Percentiles rank a stretch among this genome's conserved stretches.
Conservation (phyloP, 2,329 filamentous ascomycete genomes). For the Epichloe festucae region DNA sequence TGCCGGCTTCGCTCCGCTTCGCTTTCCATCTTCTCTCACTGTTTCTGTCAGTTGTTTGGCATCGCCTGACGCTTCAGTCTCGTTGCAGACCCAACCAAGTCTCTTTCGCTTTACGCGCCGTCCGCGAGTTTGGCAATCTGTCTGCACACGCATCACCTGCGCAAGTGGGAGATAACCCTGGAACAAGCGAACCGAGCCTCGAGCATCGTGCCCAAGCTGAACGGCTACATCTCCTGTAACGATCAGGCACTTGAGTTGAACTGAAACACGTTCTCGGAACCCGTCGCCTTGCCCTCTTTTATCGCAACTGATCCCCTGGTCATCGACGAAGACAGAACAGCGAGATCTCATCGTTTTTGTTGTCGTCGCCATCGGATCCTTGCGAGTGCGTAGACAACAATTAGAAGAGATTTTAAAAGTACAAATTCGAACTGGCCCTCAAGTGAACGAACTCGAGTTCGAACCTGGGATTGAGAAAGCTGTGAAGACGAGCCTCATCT, state of each 20-base stretch:
- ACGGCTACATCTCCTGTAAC: constrained; percentile 14
- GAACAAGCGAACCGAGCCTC: constrained; percentile 8
- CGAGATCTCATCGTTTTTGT: constrained; percentile 19
- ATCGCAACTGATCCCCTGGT: constrained; percentile 22
- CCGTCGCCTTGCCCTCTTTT: constrained; percentile 17
- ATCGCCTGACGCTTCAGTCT: constrained; percentile 9
- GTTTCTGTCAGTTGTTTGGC: constrained; percentile 9
- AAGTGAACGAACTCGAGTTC: constrained; percentile 14
- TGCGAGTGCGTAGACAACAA: constrained; percentile 26
- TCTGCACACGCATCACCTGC: constrained; percentile 2
- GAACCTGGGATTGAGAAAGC: constrained; percentile 5
- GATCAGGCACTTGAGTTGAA: constrained; percentile 20
- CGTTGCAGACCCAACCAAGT: constrained; percentile 5
- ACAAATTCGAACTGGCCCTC: constrained; percentile 17
- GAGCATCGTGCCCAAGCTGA: constrained; percentile 7
- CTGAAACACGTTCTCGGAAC: constrained; percentile 30
- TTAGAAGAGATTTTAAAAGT: constrained; percentile 15
- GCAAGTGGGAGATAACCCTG: constrained; percentile 5
- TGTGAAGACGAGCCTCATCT: background rate
- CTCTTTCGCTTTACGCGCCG: constrained; percentile 4
- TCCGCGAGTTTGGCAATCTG: constrained; percentile 4
- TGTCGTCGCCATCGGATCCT: constrained; percentile 19
- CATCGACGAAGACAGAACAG: constrained; percentile 21
- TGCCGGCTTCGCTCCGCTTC: constrained; percentile 10
- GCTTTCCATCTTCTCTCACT: constrained; percentile 10